Base-by-base conservation (phyloP, 2,329 filamentous ascomycete genomes). In the Talaromyces funiculosus region DNA sequence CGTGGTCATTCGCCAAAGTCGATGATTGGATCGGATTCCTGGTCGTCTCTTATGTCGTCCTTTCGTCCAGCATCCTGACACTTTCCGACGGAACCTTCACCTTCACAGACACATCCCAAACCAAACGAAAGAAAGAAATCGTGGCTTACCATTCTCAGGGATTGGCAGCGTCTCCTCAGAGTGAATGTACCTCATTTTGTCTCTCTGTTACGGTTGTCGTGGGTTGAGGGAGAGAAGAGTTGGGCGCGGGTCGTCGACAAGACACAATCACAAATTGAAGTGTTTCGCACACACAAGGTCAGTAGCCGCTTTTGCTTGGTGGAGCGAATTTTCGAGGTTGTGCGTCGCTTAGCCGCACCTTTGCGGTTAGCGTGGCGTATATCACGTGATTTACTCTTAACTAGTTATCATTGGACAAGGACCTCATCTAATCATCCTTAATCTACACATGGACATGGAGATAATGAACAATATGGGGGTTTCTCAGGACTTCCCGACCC, bases 121-220 rank as follows among this genome's bases (percentile, higher is more conserved):
- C 22, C 33, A 42, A 38, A 40, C 33, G 33, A 38, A 54, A 31
- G 12, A 22, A 54, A 40, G 33, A 40, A 40, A 54, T 26, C 51
- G 51, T 40, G 29, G 90, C 90, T 83, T 88, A 96, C 92, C 92
- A 85, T 92, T 90, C 81, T 97, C 91, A 77, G 95, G 94, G 82
- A 99, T 91, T 76, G 88, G 86, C 83, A 99, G 86, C 82, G 86
- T 85, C 88, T 99, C 93, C 84, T 93, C 86, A 78, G 91, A 96
- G 87, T 97, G 92, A 84, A 99, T 96, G 90, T 97, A 97, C 86
- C 90, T 95, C 94, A 97, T 97, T 83, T 90, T 97, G 89, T 83
- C 75, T 75, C 75, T 62, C 57, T 62, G 26, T 42, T 49, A 43
- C 42, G 51, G 31, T 49, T 56, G 61, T 57, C 37, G 58, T 60